phyloP scores from a whole-genome alignment of 78 protist genomes.

The Chrysochromulina tobinii region DNA sequence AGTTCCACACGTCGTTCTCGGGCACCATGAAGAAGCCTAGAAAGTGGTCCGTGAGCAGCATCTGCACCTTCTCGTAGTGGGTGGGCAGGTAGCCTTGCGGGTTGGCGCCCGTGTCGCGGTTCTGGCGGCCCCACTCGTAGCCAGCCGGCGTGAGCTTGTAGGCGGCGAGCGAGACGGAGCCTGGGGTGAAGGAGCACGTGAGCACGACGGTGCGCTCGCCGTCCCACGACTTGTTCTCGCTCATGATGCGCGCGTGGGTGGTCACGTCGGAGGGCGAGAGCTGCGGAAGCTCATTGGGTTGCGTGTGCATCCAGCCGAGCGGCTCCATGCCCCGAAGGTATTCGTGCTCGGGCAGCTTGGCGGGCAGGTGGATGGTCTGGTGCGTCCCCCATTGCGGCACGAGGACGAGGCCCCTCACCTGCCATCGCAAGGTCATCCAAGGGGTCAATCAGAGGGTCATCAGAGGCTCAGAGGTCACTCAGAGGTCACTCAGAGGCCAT shows the following conservation, averaged over 20 bases:
- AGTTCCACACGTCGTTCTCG: conserved; percentile 91
- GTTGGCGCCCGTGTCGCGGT: conserved; percentile 74
- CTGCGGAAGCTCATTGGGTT: conserved; percentile 94
- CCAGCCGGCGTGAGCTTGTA: conserved; percentile 93
- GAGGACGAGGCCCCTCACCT: conserved; percentile 91
- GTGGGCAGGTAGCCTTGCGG: conserved; percentile 89
- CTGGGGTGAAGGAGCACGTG: conserved; percentile 74
- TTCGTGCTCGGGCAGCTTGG: conserved; percentile 89
- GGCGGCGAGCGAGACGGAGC: conserved; percentile 91
- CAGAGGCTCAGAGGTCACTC: no score
- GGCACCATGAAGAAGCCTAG: conserved; percentile 97
- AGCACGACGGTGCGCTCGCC: conserved; percentile 82
- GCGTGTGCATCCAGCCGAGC: conserved; percentile 99
- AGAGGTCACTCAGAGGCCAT: no score
- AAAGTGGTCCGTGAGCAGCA: conserved; percentile 93
- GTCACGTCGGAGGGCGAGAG: conserved; percentile 93
- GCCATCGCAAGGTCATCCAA: no score
- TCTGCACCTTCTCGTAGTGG: conserved; percentile 89
- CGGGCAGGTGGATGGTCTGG: conserved; percentile 87
- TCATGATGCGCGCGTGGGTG: conserved; percentile 82
- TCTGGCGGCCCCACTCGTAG: conserved; percentile 93
- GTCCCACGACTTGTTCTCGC: conserved; percentile 89
- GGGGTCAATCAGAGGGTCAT: no score
- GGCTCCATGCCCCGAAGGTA: conserved; percentile 94
- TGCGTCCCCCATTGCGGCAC: conserved; percentile 99